Percentiles rank a stretch among this genome's conserved stretches.
Conservation (phyloP, 371 early-diverging fungal genomes). For the Syncephalastrum racemosum region DNA sequence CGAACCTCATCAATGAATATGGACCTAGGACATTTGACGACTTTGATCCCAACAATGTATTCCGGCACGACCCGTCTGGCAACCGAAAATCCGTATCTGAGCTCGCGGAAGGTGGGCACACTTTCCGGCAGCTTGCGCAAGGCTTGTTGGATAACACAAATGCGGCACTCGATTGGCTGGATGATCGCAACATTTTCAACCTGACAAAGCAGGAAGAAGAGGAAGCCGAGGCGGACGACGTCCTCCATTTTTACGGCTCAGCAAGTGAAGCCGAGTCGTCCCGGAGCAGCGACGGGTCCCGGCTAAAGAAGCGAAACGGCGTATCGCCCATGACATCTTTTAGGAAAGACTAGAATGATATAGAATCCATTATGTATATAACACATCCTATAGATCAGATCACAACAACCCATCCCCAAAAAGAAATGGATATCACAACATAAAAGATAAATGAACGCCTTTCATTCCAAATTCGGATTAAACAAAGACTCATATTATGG, state of each 20-base stretch:
- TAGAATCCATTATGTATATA: no score
- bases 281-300: neutral
- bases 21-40: conserved; percentile 86
- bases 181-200: conserved; percentile 61
- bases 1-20: conserved; percentile 78
- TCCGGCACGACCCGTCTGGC: conserved; percentile 18
- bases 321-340: no score
- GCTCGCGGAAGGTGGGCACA: conserved; percentile 32
- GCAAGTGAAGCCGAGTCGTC: conserved; percentile 26
- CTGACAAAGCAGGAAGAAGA: conserved; percentile 42
- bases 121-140: conserved; percentile 37
- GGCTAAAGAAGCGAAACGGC: neutral
- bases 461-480: neutral
- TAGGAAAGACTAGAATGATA: no score
- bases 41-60: conserved; percentile 57
- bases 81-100: conserved; percentile 33
- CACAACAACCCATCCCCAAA: neutral
- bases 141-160: conserved; percentile 30
- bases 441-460: neutral
- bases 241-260: conserved; percentile 43
- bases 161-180: conserved; percentile 49
- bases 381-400: no score
- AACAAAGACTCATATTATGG: neutral
- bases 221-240: conserved; percentile 50
- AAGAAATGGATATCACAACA: neutral